A percentile compares a stretch with the other conserved stretches of the same genome.
Evolutionary conservation across 371 early-diverging fungal species (phyloP).

Genomic region (Syncephalastrum sp.): DNA sequence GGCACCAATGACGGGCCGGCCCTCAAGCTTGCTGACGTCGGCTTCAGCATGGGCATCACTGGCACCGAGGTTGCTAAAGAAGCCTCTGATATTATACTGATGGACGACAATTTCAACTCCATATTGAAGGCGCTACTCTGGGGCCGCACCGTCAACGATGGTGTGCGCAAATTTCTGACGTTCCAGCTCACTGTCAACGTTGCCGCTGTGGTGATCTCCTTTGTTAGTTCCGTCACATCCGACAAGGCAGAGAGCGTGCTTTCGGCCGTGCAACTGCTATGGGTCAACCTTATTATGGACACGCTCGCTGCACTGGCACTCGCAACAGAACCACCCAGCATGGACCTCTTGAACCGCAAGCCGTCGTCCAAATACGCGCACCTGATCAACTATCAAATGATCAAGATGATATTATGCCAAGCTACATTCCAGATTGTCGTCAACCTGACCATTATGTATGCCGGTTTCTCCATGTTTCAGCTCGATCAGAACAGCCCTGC

Average conservation of each 20-base stretch:
- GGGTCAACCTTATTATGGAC: slow-evolving; percentile 98
- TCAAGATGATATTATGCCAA: slow-evolving; percentile 89
- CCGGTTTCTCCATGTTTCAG: slow-evolving; percentile 65
- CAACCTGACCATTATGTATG: slow-evolving; percentile 59
- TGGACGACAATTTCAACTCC: slow-evolving; percentile 95
- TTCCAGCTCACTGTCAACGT: slow-evolving; percentile 97
- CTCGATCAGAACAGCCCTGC: slow-evolving; percentile 29
- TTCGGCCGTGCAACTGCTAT: slow-evolving; percentile 95
- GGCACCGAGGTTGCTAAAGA: slow-evolving; percentile 98
- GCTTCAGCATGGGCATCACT: slow-evolving; percentile 96
- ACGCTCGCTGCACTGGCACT: slow-evolving; percentile 98
- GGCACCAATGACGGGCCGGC: slow-evolving; percentile 98
- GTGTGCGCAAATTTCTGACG: slow-evolving; percentile 93
- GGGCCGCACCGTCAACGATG: slow-evolving; percentile 95
- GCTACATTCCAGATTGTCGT: slow-evolving; percentile 79
- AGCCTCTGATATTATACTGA: slow-evolving; percentile 90
- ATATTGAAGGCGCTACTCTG: slow-evolving; percentile 89
- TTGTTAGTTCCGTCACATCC: slow-evolving; percentile 84
- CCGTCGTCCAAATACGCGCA: slow-evolving; percentile 79
- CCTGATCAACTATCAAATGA: slow-evolving; percentile 88
- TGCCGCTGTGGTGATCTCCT: slow-evolving; percentile 85
- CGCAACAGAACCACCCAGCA: slow-evolving; percentile 95
- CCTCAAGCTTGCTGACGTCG: slow-evolving; percentile 94
- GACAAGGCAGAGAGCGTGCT: slow-evolving; percentile 94
- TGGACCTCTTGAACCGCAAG: slow-evolving; percentile 74